Base-by-base conservation (phyloP, 805 yeast species). In the Yamadazyma sp. region DNA sequence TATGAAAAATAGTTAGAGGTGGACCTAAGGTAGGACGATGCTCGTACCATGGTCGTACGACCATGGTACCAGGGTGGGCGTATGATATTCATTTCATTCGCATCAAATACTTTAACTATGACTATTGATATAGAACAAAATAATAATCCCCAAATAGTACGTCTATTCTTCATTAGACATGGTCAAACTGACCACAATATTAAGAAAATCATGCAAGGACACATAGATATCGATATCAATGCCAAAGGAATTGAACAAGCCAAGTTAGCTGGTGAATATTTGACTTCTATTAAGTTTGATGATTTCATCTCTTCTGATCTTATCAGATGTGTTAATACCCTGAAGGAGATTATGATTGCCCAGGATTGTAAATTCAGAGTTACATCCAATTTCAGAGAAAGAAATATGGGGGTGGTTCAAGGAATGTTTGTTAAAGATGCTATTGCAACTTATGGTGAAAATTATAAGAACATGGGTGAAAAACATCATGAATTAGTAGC, bases 171-270 rank as follows among this genome's bases (percentile, higher is more conserved):
- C 4, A 75, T 86, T 4, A 75, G 96, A 49, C 96, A 86, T 49
- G 96, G 95, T 1, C 93, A 83, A 54, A 86, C 96, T 0, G 79
- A 79, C 38, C 80, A 81, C 56, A 86, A 86, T 52, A 68, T 70
- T 24, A 53, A 71, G 35, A 81, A 78, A 57, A 81, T 82, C 31
- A 57, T 86, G 24, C 96, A 86, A 57, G 96, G 96, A 1, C 95
- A 86, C 51, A 49, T 66, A 29, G 82, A 86, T 51, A 75, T 79
- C 4, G 71, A 76, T 13, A 52, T 87, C 36, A 86, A 86, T 50
- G 71, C 60, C 0, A 67, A 63, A 3, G 95, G 96, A 0, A 37
- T 51, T 2, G 46, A 60, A 3, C 95, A 86, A 53, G 87, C 89
- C 2, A 47, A 47, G 19, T 50, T 61, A 30, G 68, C 80, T 12